Conservation (phyloP, 116 monocot species). For the Zostera marina region DNA sequence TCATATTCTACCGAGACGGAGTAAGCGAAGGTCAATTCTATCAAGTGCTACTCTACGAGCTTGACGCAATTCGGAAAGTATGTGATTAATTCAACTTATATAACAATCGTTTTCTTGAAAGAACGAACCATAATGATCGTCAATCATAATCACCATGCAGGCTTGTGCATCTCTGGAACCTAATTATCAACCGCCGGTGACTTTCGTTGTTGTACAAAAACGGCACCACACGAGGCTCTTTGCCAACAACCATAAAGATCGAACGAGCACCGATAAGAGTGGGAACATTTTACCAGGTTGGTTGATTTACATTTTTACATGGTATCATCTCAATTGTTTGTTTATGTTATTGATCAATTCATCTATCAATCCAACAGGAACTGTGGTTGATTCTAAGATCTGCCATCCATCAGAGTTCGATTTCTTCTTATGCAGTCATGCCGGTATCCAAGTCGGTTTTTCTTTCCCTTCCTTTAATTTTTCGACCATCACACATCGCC, state of each 20-base stretch:
- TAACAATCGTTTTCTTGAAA: background rate
- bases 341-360: background rate
- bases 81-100: background rate
- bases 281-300: conserved; percentile 67
- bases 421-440: conserved; percentile 68
- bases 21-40: conserved; percentile 54
- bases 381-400: conserved; percentile 55
- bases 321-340: too few species aligned
- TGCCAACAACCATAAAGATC: conserved; percentile 45
- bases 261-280: conserved; percentile 37
- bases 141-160: conserved; percentile 7
- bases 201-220: conserved; percentile 76
- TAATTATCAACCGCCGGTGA: conserved; percentile 63
- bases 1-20: conserved; percentile 64
- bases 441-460: conserved; percentile 43
- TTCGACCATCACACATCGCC: too few species aligned
- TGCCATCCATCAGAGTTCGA: conserved; percentile 70
- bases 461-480: too few species aligned
- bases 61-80: conserved; percentile 49
- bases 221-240: conserved; percentile 65
- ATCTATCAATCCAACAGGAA: conserved; percentile 22
- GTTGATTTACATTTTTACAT: too few species aligned
- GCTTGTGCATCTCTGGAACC: conserved; percentile 75
- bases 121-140: background rate
- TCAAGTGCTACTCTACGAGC: conserved; percentile 34